phyloP scores from a whole-genome alignment of 2,329 filamentous ascomycete species.

The Cucurbitaria berberidis region DNA sequence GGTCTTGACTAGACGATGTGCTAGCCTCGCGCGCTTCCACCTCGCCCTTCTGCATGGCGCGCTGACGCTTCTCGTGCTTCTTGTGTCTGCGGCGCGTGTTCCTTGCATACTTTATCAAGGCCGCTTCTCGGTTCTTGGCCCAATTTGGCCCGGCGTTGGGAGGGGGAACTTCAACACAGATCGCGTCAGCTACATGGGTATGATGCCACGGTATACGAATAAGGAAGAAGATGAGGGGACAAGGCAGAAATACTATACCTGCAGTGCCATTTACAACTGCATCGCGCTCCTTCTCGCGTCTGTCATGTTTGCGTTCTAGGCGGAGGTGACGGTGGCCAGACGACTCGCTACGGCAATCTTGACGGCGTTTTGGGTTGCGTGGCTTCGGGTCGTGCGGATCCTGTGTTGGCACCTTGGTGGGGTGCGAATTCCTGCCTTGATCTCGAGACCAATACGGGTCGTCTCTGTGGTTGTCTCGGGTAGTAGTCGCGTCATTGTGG shows the following conservation, averaged over 20 bases:
- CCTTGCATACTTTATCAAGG: conserved; percentile 3
- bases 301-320: conserved; percentile 3
- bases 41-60: too few relatives aligned
- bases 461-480: too few relatives aligned
- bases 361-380: conserved; percentile 1
- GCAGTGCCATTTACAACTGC: background rate
- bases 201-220: too few relatives aligned
- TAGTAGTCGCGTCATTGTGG: too few relatives aligned
- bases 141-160: conserved; percentile 7
- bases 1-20: too few relatives aligned
- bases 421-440: conserved; percentile 4
- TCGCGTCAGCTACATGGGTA: too few relatives aligned
- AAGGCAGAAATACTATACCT: background rate
- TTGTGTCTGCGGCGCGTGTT: conserved; percentile 3
- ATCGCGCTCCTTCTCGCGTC: conserved; percentile 2
- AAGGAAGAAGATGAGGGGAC: too few relatives aligned
- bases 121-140: conserved; percentile 8
- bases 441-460: conserved; percentile 1
- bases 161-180: background rate
- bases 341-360: background rate
- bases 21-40: too few relatives aligned
- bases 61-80: conserved; percentile 3
- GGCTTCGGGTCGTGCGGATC: background rate
- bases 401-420: conserved; percentile 1
- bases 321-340: background rate